Conservation (phyloP, 805 yeast species). For the Kodamaea leandrae region DNA sequence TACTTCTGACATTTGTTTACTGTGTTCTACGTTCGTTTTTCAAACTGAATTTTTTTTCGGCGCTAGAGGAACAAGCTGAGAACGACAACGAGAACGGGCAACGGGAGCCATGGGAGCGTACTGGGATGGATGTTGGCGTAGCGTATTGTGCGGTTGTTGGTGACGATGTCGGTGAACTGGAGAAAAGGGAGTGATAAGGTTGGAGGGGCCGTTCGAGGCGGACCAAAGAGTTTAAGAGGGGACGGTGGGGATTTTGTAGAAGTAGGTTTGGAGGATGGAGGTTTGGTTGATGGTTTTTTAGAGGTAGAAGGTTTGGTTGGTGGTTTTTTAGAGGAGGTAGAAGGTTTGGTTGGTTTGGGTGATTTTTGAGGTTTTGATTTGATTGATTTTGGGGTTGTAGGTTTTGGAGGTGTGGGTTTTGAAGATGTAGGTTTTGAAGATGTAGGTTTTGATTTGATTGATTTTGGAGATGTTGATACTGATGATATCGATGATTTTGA, state of each 20-base stretch:
- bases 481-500: too few species aligned
- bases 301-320: neutral
- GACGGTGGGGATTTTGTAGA: neutral
- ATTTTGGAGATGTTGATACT: too few species aligned
- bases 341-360: neutral
- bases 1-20: constrained; percentile 6
- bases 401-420: too few species aligned
- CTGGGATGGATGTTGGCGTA: neutral
- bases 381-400: too few species aligned
- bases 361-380: too few species aligned
- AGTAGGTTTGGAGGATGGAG: neutral
- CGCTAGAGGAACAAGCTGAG: neutral
- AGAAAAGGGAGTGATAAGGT: constrained; percentile 2
- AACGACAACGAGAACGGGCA: neutral
- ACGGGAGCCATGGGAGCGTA: neutral
- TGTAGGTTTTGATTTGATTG: too few species aligned
- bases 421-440: too few species aligned
- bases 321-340: neutral
- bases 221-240: neutral
- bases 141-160: neutral
- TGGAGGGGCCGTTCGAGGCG: too few species aligned
- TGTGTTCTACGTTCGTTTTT: constrained; percentile 5
- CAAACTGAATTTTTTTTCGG: constrained; percentile 4
- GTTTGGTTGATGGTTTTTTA: neutral
- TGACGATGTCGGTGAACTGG: neutral